A percentile compares a stretch with the other conserved stretches of the same genome.
These are phyloP conservation scores for Trichosanthes truncata DNA, from an alignment of 306 rosid genomes.

Conservation along the genomic window DNA sequence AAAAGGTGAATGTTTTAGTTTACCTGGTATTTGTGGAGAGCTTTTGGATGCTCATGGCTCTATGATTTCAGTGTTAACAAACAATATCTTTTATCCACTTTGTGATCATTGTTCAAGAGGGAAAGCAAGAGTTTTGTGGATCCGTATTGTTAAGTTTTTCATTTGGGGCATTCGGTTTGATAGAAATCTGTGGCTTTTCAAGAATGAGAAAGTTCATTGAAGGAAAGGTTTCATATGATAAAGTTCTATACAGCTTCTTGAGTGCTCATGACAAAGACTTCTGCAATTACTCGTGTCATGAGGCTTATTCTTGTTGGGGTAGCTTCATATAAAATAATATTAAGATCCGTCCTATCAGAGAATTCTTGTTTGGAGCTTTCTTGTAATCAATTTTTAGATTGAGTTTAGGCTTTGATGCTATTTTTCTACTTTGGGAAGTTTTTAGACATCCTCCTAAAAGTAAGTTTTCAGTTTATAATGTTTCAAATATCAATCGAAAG, in stretches of 20 bases:
- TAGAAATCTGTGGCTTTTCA: neutral
- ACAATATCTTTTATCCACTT: neutral
- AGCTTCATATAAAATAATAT: neutral
- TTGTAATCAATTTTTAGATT: neutral
- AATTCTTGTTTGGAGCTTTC: neutral
- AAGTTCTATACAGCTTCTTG: neutral
- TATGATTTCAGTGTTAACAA: neutral
- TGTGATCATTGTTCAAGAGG: neutral
- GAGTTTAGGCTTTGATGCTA: neutral
- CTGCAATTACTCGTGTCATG: neutral
- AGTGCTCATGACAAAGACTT: neutral
- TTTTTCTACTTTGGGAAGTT: neutral
- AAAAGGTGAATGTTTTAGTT: neutral
- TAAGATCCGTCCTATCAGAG: neutral
- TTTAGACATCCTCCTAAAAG: neutral
- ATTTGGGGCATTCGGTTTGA: neutral
- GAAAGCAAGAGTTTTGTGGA: neutral
- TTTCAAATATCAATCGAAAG: neutral
- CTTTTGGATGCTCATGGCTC: neutral
- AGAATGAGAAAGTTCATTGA: neutral
- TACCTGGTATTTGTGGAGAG: neutral
- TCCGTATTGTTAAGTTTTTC: neutral
- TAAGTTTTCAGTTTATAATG: neutral
- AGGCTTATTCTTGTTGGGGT: neutral
- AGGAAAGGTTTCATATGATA: neutral